phyloP scores from a whole-genome alignment of 192 early-diverging fungal species.

The Backusella tuberculispora region DNA sequence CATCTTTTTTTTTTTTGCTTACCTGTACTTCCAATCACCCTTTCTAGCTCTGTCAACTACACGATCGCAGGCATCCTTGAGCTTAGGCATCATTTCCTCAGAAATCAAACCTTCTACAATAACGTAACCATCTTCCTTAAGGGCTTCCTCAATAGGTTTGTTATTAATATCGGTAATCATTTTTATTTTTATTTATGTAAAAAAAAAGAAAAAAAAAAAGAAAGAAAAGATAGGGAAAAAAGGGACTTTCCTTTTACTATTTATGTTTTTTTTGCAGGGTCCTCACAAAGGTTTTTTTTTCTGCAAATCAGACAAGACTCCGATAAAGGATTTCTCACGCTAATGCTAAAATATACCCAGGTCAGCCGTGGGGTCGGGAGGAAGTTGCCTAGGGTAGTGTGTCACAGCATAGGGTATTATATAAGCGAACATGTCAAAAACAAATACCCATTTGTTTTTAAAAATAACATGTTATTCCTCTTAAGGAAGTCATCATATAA shows the following conservation, averaged over 20 bases:
- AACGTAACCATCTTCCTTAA: conserved; percentile 49
- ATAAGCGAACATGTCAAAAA: too few relatives aligned
- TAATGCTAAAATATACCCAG: neutral
- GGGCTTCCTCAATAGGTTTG: conserved; percentile 29
- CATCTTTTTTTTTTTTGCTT: conserved; percentile 10
- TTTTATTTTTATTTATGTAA: neutral
- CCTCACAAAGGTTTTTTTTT: neutral
- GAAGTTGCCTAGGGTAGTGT: too few relatives aligned
- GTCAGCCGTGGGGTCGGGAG: neutral
- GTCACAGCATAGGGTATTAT: too few relatives aligned
- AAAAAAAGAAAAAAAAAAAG: neutral
- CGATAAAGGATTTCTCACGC: conserved; percentile 1
- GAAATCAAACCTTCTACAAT: conserved; percentile 47
- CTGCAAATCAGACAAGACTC: neutral
- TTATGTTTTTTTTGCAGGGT: conserved; percentile 12
- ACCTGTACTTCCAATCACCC: conserved; percentile 49
- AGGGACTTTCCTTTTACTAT: neutral
- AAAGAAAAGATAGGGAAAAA: neutral
- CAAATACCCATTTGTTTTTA: too few relatives aligned
- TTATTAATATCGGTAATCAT: conserved; percentile 32
- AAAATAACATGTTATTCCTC: too few relatives aligned
- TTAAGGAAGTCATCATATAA: too few relatives aligned
- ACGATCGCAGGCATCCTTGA: conserved; percentile 47
- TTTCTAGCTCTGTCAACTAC: conserved; percentile 42
- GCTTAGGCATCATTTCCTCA: conserved; percentile 35